Evolutionary conservation across 768 basidiomycete genomes (phyloP).

Genomic region (Lentinus brumalis): DNA sequence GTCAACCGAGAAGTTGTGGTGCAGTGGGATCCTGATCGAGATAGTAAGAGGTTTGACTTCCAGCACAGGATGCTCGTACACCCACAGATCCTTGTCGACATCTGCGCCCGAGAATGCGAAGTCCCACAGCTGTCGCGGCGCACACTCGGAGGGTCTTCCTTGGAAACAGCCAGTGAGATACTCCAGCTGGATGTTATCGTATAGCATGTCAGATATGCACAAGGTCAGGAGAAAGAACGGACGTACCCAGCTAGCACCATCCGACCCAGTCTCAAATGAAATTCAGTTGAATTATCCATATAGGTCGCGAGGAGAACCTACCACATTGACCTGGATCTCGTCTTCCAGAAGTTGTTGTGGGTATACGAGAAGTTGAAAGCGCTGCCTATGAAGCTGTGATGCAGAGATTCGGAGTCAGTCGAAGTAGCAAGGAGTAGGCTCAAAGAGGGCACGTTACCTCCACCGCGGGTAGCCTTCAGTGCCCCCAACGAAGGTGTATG

Average conservation of each 20-base stretch:
- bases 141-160: conserved; percentile 45
- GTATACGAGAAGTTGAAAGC: conserved; percentile 43
- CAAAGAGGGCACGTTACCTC: conserved; percentile 34
- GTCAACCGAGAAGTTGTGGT: conserved; percentile 48
- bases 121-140: conserved; percentile 48
- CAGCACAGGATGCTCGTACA: not conserved
- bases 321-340: conserved; percentile 47
- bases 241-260: conserved; percentile 53
- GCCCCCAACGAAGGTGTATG: conserved; percentile 56
- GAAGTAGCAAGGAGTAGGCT: no score
- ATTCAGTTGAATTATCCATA: not conserved
- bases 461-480: conserved; percentile 48
- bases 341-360: conserved; percentile 40
- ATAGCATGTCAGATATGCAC: not conserved
- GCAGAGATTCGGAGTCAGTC: not conserved
- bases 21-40: conserved; percentile 42
- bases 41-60: not conserved
- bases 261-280: conserved; percentile 47
- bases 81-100: conserved; percentile 13
- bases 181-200: conserved; percentile 40
- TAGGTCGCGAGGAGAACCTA: conserved; percentile 20
- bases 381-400: conserved; percentile 50
- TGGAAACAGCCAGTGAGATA: conserved; percentile 52
- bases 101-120: conserved; percentile 51
- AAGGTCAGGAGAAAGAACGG: not conserved